phyloP scores from a whole-genome alignment of 306 rosid species.

The Gillenia trifoliata region DNA sequence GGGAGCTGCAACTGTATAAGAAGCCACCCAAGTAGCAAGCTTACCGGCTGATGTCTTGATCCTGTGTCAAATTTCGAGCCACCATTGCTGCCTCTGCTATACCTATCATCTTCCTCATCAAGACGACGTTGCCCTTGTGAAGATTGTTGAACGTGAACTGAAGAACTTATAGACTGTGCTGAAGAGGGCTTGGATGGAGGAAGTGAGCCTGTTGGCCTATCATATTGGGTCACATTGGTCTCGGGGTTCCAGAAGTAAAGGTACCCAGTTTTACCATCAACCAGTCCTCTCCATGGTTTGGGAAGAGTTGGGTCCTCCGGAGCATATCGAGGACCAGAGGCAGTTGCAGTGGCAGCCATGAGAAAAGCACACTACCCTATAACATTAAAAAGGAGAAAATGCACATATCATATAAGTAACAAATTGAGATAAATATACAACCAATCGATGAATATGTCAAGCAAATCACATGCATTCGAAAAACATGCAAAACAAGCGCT shows the following conservation, averaged over 20 bases:
- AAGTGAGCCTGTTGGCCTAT: constrained; percentile 57
- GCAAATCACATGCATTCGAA: neutral
- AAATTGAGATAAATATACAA: neutral
- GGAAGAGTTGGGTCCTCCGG: constrained; percentile 96
- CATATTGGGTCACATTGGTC: constrained; percentile 94
- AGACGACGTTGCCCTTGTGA: constrained; percentile 54
- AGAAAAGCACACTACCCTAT: constrained; percentile 35
- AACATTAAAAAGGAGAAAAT: neutral
- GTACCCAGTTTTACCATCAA: constrained; percentile 97
- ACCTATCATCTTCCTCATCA: constrained; percentile 49
- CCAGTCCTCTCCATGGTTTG: constrained; percentile 93
- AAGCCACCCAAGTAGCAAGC: constrained; percentile 1
- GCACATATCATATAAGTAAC: neutral
- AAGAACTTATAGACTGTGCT: constrained; percentile 54
- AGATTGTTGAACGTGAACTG: constrained; percentile 71
- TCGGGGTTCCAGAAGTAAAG: constrained; percentile 99
- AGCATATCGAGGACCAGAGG: constrained; percentile 85
- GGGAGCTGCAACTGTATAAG: neutral
- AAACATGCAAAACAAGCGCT: neutral
- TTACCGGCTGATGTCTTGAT: constrained; percentile 52
- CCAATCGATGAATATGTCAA: neutral
- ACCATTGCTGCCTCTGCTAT: constrained; percentile 54
- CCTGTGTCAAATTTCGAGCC: constrained; percentile 49
- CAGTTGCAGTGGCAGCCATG: constrained; percentile 87
- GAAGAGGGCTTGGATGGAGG: constrained; percentile 48